phyloP scores from a whole-genome alignment of 1,284 basidiomycete species.

The Puccinia brachypodii region DNA sequence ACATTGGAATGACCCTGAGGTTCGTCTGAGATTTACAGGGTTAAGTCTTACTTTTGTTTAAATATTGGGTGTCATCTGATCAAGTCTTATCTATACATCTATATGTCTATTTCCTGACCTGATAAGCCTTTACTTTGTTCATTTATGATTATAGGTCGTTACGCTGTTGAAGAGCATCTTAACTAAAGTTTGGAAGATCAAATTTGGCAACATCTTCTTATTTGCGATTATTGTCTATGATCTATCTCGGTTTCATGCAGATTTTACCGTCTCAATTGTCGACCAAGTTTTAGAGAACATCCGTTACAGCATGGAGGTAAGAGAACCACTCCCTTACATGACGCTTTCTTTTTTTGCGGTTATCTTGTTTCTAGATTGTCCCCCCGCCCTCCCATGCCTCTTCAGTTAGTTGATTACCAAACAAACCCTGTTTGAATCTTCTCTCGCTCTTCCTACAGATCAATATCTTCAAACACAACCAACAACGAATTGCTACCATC shows the following conservation, averaged over 20 bases:
- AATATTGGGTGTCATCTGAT: neutral
- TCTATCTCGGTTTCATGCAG: slow-evolving; percentile 84
- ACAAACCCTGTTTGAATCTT: neutral
- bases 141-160: neutral
- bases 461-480: slow-evolving; percentile 92
- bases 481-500: slow-evolving; percentile 82
- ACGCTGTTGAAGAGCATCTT: slow-evolving; percentile 69
- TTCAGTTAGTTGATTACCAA: neutral
- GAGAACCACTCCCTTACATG: neutral
- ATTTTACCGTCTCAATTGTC: slow-evolving; percentile 81
- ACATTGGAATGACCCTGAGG: slow-evolving; percentile 80
- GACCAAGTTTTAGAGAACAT: slow-evolving; percentile 94
- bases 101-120: neutral
- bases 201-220: slow-evolving; percentile 83
- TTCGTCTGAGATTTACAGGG: slow-evolving; percentile 52
- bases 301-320: slow-evolving; percentile 74
- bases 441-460: slow-evolving; percentile 53
- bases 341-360: neutral
- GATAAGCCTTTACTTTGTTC: neutral
- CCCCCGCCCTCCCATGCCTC: neutral
- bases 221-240: slow-evolving; percentile 92
- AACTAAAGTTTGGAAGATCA: slow-evolving; percentile 95
- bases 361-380: neutral
- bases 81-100: neutral
- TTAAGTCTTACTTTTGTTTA: neutral